These are phyloP conservation scores for Suillus variegatus DNA, from an alignment of 768 basidiomycete species.

Conservation along the genomic window DNA sequence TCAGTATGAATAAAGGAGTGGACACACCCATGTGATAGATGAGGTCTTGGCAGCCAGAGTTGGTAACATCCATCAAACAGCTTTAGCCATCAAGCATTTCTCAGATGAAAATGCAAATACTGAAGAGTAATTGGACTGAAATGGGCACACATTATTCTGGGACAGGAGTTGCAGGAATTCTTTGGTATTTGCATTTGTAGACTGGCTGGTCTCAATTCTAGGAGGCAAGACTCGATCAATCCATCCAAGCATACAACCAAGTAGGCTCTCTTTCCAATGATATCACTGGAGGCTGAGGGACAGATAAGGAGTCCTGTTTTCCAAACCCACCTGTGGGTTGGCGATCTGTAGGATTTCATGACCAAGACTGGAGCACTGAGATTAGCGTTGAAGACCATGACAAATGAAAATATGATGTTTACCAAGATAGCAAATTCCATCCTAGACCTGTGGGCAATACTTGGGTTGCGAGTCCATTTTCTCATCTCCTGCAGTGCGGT, in stretches of 20 bases:
- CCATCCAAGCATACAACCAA: neutral
- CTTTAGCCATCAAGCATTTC: neutral
- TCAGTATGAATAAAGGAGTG: neutral
- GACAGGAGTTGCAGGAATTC: neutral
- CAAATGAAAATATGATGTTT: neutral
- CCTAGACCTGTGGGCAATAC: neutral
- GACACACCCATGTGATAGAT: neutral
- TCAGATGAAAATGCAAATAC: neutral
- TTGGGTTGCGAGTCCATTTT: neutral
- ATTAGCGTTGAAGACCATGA: neutral
- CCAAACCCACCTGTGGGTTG: constrained; percentile 1
- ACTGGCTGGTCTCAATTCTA: neutral
- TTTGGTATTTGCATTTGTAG: neutral
- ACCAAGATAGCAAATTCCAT: neutral
- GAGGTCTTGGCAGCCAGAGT: neutral
- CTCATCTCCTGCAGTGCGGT: neutral
- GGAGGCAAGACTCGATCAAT: neutral
- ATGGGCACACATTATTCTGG: neutral
- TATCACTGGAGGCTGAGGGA: neutral
- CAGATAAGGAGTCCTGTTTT: neutral
- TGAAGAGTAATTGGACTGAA: neutral
- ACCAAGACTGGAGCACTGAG: neutral
- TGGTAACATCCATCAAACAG: neutral
- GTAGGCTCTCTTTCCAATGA: neutral
- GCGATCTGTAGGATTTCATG: neutral